Percentiles rank a stretch among this genome's conserved stretches.
phyloP scores from a whole-genome alignment of 106 monocot species.

The Dendrobium nobile region DNA sequence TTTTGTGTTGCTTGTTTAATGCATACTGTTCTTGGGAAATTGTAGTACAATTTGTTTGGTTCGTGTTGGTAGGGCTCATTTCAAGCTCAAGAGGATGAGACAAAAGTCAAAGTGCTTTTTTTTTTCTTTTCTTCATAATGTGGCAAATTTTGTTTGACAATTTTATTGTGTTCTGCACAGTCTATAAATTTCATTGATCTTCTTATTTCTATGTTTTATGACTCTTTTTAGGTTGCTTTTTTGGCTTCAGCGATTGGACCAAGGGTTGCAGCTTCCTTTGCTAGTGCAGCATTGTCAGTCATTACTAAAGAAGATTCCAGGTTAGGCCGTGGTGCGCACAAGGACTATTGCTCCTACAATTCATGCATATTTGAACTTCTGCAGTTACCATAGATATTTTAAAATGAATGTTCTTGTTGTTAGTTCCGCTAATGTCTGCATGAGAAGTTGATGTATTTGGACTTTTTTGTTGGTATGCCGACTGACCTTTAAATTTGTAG shows the following conservation, averaged over 20 bases:
- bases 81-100: too few relatives aligned
- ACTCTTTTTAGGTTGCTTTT: conserved; percentile 67
- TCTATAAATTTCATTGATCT: not conserved
- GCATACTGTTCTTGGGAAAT: not conserved
- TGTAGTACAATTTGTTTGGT: too few relatives aligned
- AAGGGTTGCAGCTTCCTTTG: conserved; percentile 89
- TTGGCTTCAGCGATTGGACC: conserved; percentile 77
- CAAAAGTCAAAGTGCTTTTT: too few relatives aligned
- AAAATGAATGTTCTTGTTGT: not conserved
- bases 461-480: not conserved
- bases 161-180: too few relatives aligned
- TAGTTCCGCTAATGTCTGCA: not conserved
- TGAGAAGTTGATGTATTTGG: not conserved
- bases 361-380: too few relatives aligned
- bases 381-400: too few relatives aligned
- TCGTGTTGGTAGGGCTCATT: too few relatives aligned
- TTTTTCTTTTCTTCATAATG: too few relatives aligned
- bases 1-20: not conserved
- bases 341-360: not conserved
- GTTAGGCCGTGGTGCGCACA: conserved; percentile 17
- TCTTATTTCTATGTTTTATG: not conserved
- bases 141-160: too few relatives aligned
- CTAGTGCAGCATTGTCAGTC: conserved; percentile 65
- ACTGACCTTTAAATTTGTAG: conserved; percentile 23
- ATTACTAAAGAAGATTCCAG: conserved; percentile 62